Evolutionary conservation across 139 green algal species (phyloP).

Genomic region (Chlamydomonas sp.): DNA sequence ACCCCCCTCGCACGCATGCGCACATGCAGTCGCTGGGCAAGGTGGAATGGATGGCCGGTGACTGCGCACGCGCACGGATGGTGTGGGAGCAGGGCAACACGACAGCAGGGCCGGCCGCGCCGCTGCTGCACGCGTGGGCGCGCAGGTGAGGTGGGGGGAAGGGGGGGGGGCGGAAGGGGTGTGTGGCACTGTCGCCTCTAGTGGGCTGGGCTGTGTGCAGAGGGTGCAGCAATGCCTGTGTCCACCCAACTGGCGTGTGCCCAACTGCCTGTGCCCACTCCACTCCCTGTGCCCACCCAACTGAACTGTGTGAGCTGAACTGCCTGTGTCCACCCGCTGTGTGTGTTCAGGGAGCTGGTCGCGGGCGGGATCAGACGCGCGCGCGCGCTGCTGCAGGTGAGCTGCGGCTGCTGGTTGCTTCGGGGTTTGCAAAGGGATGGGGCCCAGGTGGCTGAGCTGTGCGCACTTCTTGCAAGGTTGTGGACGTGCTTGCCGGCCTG

Average conservation of each 20-base stretch:
- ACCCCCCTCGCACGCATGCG: constrained; percentile 6
- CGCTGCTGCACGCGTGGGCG: constrained; percentile 28
- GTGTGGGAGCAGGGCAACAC: constrained; percentile 30
- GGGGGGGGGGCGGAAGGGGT: not conserved
- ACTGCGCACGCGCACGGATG: constrained; percentile 19
- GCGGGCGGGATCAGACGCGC: too few species aligned
- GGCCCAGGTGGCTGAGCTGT: too few species aligned
- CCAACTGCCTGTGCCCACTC: not conserved
- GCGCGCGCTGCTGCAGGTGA: too few species aligned
- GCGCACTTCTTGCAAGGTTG: too few species aligned
- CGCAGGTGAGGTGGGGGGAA: constrained; percentile 14
- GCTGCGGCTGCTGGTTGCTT: too few species aligned
- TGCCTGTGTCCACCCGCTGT: too few species aligned
- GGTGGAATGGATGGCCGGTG: constrained; percentile 47
- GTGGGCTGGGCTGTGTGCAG: too few species aligned
- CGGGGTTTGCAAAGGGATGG: too few species aligned
- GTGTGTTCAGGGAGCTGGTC: too few species aligned
- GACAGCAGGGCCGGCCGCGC: constrained; percentile 13
- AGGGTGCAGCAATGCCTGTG: too few species aligned
- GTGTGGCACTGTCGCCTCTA: not conserved
- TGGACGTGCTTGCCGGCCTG: too few species aligned
- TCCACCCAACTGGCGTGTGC: not conserved
- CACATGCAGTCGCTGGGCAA: constrained; percentile 26
- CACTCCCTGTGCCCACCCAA: not conserved
- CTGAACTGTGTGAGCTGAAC: too few species aligned